A percentile compares a stretch with the other conserved stretches of the same genome.
Conservation (phyloP, 345 rosid genomes). For the Brassica rapa region DNA sequence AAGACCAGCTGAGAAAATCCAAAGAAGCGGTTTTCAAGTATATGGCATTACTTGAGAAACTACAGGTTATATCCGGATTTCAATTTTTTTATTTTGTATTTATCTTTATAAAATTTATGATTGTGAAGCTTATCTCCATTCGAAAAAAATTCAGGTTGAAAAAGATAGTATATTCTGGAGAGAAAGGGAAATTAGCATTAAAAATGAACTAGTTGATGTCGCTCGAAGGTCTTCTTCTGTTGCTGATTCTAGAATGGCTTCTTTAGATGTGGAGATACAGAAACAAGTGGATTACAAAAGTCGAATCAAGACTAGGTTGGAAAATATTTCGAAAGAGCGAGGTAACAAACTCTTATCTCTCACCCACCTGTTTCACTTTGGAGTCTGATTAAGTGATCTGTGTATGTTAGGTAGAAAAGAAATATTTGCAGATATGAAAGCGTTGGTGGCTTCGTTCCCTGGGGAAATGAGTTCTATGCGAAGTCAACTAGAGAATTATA, state of each 20-base stretch:
- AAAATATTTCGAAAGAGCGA: slow-evolving; percentile 69
- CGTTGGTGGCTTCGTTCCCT: slow-evolving; percentile 82
- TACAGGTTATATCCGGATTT: slow-evolving; percentile 87
- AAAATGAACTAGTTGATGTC: slow-evolving; percentile 74
- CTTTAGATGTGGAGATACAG: slow-evolving; percentile 64
- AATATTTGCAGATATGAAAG: slow-evolving; percentile 80
- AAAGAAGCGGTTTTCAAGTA: slow-evolving; percentile 64
- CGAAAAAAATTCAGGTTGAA: slow-evolving; percentile 63
- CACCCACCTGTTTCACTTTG: slow-evolving; percentile 17
- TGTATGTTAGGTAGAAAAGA: slow-evolving; percentile 81
- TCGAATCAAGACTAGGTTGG: slow-evolving; percentile 61
- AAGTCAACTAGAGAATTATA: slow-evolving; percentile 67
- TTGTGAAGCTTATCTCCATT: slow-evolving; percentile 36
- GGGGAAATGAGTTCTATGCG: slow-evolving; percentile 88
- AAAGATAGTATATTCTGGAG: slow-evolving; percentile 83
- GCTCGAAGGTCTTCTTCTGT: slow-evolving; percentile 68
- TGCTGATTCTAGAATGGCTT: slow-evolving; percentile 63
- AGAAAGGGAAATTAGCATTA: slow-evolving; percentile 74
- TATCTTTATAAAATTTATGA: neutral
- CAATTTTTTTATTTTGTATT: slow-evolving; percentile 49
- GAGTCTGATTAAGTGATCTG: slow-evolving; percentile 38
- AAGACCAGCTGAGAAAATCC: slow-evolving; percentile 74
- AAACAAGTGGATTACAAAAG: slow-evolving; percentile 63
- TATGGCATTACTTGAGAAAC: slow-evolving; percentile 80
- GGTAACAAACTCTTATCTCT: slow-evolving; percentile 46